Evolutionary conservation across 148 eudicot genomes (phyloP), one percentile per base, ranked within the genome.

Genomic region (Vaccinium vitisidaea): DNA sequence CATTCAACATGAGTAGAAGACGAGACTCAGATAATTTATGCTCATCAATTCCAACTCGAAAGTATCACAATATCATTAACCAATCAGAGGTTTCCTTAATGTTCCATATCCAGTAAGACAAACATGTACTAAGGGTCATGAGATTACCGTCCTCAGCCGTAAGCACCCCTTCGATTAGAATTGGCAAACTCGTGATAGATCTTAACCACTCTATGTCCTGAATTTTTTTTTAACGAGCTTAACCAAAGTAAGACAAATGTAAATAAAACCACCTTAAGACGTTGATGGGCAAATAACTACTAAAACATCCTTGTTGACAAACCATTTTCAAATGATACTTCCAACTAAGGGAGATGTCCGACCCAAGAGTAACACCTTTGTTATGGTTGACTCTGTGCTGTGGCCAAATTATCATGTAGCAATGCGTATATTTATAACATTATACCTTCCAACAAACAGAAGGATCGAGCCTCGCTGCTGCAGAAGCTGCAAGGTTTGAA

Each of bases 121-220:
- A 4, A 63, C 59, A 54, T 19, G n/a, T 73, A 36, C 3, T 56
- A 49, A 56, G 19, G 18, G 65, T 16, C 18, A 18, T 50, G 77
- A 50, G 18, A 21, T 84, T 93, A 95, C 98, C 98, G 86, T 95
- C 98, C 84, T 95, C 98, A 80, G 74, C 46, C 48, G 98, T 93
- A 80, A 95, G 95, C 70, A 94, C 80, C 71, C 98, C 98, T 88
- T 96, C 94, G 70, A 96, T 84, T 82, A 96, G 74, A 85, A 96
- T 93, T 21, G 98, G 98, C 86, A 94, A 90, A 32, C 85, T 91
- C 18, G 98, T 93, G 73, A 93, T 86, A 50, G 96, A 92, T 84
- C 88, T 87, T 84, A 95, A 79, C 98, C 98, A 94, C 79, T 67
- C 84, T 75, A 94, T 88, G 63, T 94, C 98, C 98, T 96, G 89